Base-by-base conservation (phyloP, 352 stramenopile genomes). In the Blastocystis sp. region DNA sequence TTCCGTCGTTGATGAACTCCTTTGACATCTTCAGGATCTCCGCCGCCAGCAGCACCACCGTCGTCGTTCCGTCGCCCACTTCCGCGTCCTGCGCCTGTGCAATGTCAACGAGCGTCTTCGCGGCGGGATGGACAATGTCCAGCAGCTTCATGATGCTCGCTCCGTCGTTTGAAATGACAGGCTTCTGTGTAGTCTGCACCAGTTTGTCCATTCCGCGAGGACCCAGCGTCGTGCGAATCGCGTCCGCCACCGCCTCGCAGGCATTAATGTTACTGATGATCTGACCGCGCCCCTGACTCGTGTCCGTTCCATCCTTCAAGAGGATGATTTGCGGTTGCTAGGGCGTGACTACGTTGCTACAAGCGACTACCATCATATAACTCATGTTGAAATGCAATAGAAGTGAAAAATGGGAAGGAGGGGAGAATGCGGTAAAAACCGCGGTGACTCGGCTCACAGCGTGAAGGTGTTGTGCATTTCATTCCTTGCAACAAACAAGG, bases 181-280 rank as follows among this genome's bases (percentile, higher is more conserved):
- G 93, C 89, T 92, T 84, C 29, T 56, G 56, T 71, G 91, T 91
- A 36, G 94, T 90, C 86, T 97, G 94, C 53, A 98, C 94, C n/a
- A 99, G 91, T 89, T 99, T 99, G 91, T 99, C 96, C 94, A 98
- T 98, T 84, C 96, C 96, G 36, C 95, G 92, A 34, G 95, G 96
- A 29, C 96, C 96, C 34, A 99, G 90, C 14, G 95, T 98, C 36
- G 96, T 97, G 77, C 94, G 92, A 67, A 99, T 92, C 71, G 94
- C 93, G 88, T 98, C 95, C 87, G 95, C 96, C 56, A 99, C 93
- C 32, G 95, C 95, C 89, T 97, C 91, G 84, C 93, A 97, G 24
- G 93, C 92, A 87, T 97, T 97, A 86, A 97, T 97, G 87, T 97
- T 97, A 90, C 91, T 96, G 73, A 97, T 95, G 65, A 97, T 90